Conservation (phyloP, 441 rosid species). For the Gossypium gossypioides region DNA sequence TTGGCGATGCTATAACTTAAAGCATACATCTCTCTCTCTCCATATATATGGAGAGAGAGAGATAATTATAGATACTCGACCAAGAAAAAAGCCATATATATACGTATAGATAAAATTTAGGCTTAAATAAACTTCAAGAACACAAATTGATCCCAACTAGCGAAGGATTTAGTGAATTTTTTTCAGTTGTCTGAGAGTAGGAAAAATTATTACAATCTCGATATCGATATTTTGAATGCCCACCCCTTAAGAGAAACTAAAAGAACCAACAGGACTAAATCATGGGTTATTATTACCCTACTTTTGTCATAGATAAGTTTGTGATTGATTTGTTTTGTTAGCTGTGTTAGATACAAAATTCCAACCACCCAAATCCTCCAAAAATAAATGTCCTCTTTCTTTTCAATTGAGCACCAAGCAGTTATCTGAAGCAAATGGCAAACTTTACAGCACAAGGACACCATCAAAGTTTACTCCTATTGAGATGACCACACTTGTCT, state of each 20-base stretch:
- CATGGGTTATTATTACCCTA: not conserved
- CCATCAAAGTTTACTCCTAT: not conserved
- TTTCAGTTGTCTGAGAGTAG: too few relatives aligned
- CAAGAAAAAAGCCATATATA: too few relatives aligned
- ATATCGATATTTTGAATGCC: not conserved
- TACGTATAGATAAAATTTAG: too few relatives aligned
- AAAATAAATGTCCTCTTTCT: not conserved
- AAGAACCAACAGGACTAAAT: not conserved
- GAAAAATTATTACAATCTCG: too few relatives aligned
- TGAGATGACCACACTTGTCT: not conserved
- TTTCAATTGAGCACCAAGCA: not conserved
- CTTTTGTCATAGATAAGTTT: not conserved
- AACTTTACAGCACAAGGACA: not conserved
- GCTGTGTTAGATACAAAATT: not conserved
- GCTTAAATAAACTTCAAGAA: too few relatives aligned
- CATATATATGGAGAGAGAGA: too few relatives aligned
- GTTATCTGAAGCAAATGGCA: not conserved
- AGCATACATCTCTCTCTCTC: not conserved
- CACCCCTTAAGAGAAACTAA: not conserved
- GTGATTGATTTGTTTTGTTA: not conserved
- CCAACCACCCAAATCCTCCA: not conserved
- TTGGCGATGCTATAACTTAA: not conserved
- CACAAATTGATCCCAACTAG: too few relatives aligned
- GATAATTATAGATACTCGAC: too few relatives aligned
- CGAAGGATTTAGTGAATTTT: too few relatives aligned